A percentile compares a stretch with the other conserved stretches of the same genome.
Conservation (phyloP, 306 rosid genomes). For the Medicago arabica region DNA sequence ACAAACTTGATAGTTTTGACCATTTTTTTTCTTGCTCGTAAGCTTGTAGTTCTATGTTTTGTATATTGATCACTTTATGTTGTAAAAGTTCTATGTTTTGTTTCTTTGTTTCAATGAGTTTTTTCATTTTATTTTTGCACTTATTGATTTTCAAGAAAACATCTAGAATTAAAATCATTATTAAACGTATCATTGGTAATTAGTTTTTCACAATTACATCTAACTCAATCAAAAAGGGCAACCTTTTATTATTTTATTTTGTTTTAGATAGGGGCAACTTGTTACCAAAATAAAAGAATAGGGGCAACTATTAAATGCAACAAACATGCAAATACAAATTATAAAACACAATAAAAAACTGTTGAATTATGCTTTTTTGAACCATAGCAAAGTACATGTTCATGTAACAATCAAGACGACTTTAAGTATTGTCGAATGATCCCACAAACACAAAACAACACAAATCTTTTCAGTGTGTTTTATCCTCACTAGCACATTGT, state of each 20-base stretch:
- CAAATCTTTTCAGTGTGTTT: too few species aligned
- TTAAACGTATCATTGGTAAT: neutral
- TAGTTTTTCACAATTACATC: neutral
- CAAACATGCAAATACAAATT: neutral
- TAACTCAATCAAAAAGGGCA: neutral
- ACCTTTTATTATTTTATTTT: neutral
- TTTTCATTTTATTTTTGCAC: neutral
- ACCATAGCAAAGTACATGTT: neutral
- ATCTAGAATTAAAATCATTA: neutral
- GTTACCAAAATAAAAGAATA: too few species aligned
- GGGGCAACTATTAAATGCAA: neutral
- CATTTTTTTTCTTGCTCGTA: neutral
- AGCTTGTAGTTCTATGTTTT: neutral
- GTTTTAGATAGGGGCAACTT: neutral
- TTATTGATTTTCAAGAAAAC: neutral
- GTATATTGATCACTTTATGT: neutral
- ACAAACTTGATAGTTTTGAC: neutral
- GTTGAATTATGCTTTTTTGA: neutral
- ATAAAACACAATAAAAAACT: neutral
- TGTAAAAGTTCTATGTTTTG: neutral
- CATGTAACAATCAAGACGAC: neutral
- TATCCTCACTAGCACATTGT: too few species aligned
- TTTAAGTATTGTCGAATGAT: too few species aligned
- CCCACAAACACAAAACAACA: too few species aligned
- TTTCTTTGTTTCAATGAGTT: neutral